Percentiles rank a stretch among this genome's conserved stretches.
Conservation (phyloP, 2,329 filamentous ascomycete genomes). For the Venturia pyrina region DNA sequence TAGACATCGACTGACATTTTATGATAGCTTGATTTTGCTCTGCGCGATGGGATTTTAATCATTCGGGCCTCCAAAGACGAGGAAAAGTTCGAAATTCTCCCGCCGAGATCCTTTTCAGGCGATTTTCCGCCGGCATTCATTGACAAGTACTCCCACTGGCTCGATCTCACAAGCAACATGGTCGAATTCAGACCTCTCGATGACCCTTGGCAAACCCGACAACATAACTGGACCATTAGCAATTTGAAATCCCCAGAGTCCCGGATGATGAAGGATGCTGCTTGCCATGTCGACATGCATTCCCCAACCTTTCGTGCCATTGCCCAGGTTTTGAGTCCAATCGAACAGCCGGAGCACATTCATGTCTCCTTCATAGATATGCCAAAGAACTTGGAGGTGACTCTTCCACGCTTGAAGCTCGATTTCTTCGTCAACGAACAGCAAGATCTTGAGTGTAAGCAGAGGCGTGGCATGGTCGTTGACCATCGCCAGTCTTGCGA, state of each 20-base stretch:
- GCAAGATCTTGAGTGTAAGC: not conserved
- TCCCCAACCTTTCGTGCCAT: not conserved
- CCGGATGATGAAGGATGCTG: not conserved
- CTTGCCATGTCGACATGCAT: not conserved
- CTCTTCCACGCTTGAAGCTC: not conserved
- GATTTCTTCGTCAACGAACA: not conserved
- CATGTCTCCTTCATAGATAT: not conserved
- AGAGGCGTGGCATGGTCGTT: slow-evolving; percentile 24
- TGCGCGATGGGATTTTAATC: not conserved
- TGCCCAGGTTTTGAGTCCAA: not conserved
- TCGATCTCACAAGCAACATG: slow-evolving; percentile 36
- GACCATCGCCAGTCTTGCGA: slow-evolving; percentile 50
- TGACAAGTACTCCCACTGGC: slow-evolving; percentile 49
- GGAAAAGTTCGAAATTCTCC: not conserved
- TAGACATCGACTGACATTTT: not conserved
- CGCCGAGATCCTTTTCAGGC: not conserved
- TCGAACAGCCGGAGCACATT: not conserved
- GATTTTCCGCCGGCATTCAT: slow-evolving; percentile 46
- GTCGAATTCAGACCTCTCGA: slow-evolving; percentile 21
- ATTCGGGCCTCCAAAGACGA: not conserved
- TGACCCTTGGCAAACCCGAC: not conserved
- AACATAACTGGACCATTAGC: not conserved
- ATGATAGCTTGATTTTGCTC: not conserved
- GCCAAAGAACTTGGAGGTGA: not conserved
- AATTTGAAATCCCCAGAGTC: not conserved